Percentiles rank a stretch among this genome's conserved stretches.
phyloP scores from a whole-genome alignment of 495 filamentous ascomycete genomes.

The Platismatia glauca region DNA sequence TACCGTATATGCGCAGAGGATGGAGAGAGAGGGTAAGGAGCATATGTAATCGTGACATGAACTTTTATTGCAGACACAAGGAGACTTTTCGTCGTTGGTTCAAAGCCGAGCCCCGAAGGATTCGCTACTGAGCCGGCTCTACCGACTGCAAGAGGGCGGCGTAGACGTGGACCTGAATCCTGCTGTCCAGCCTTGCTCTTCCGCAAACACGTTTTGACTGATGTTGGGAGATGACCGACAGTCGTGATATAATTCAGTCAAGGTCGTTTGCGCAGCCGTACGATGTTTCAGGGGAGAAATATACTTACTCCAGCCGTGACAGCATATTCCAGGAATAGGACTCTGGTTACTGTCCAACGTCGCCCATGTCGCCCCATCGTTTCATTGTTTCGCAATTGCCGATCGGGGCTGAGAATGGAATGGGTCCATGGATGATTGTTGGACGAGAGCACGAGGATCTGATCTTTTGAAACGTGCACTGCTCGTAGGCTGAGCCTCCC shows the following conservation, averaged over 20 bases:
- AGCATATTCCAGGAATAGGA: neutral
- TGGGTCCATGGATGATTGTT: neutral
- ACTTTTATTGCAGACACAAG: neutral
- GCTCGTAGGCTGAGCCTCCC: constrained; percentile 1
- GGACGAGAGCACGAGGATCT: neutral
- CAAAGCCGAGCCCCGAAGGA: neutral
- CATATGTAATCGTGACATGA: neutral
- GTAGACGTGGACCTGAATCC: neutral
- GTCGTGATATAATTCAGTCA: neutral
- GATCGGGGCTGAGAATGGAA: neutral
- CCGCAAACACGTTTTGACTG: neutral
- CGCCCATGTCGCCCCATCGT: too few species aligned
- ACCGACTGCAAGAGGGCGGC: neutral
- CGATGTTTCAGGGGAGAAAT: neutral
- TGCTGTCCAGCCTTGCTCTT: neutral
- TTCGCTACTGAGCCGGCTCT: neutral
- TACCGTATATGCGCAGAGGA: neutral
- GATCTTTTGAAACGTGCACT: neutral
- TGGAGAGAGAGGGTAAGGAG: neutral
- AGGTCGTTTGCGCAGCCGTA: neutral
- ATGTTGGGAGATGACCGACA: neutral
- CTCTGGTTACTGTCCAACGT: neutral
- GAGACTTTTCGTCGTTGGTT: neutral
- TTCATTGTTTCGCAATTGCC: neutral
- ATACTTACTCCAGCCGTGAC: neutral